These are phyloP conservation scores for Arabidopsis suecica DNA, from an alignment of 345 rosid genomes.

Conservation along the genomic window DNA sequence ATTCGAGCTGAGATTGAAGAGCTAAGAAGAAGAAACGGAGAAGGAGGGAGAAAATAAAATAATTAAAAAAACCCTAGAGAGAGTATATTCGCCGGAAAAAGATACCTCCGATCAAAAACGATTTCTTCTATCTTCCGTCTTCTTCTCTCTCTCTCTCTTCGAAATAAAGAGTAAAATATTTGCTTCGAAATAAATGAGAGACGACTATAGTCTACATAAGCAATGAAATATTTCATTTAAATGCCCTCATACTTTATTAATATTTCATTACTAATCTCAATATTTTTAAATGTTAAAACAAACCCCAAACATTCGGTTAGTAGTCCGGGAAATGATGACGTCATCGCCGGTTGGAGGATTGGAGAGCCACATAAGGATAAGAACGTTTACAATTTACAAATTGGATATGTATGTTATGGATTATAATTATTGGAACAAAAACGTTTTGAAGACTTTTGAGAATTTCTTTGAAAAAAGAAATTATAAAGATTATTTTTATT, in stretches of 20 bases:
- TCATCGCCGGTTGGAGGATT: background rate
- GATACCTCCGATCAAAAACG: constrained; percentile 46
- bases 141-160: constrained; percentile 36
- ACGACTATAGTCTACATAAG: constrained; percentile 19
- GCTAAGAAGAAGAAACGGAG: constrained; percentile 14
- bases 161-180: background rate
- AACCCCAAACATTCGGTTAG: background rate
- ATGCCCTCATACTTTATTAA: constrained; percentile 18
- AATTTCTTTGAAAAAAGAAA: background rate
- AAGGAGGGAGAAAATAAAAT: background rate
- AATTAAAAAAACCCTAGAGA: constrained; percentile 23
- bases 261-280: background rate
- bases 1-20: constrained; percentile 9
- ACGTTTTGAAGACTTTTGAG: no score
- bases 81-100: constrained; percentile 27
- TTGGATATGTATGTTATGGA: background rate
- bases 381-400: background rate
- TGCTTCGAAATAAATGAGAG: background rate
- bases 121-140: constrained; percentile 18
- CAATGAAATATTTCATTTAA: background rate
- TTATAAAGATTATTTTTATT: background rate
- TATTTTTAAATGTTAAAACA: background rate
- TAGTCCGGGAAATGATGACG: constrained; percentile 17
- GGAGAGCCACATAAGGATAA: background rate
- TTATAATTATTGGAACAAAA: background rate